Percentiles rank a stretch among this genome's conserved stretches.
Conservation (phyloP, 2,329 filamentous ascomycete species). For the Knufia petricola region DNA sequence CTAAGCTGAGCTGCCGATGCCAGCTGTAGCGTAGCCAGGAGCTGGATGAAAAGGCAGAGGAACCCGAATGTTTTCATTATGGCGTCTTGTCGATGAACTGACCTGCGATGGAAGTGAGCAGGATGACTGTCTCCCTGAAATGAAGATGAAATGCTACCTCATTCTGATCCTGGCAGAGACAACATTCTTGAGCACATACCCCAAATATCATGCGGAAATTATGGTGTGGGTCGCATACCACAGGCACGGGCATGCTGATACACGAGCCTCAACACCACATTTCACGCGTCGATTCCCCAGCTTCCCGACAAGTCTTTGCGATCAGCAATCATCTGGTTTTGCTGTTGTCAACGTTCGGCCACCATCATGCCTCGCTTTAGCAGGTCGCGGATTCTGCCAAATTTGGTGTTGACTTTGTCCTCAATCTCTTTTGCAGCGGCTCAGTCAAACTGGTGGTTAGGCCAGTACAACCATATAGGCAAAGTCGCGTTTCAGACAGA, state of each 20-base stretch:
- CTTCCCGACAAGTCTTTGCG: neutral
- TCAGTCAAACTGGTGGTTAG: conserved; percentile 27
- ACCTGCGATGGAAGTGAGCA: neutral
- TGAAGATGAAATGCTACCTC: too few species aligned
- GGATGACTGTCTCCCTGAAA: neutral
- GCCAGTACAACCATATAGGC: conserved; percentile 28
- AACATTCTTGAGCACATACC: neutral
- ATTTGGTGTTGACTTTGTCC: conserved; percentile 7
- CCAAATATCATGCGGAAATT: neutral
- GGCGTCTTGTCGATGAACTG: neutral
- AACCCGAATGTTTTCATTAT: neutral
- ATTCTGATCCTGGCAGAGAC: too few species aligned
- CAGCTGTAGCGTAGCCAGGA: too few species aligned
- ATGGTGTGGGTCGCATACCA: conserved; percentile 4
- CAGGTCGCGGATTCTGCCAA: conserved; percentile 5
- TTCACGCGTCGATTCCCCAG: neutral
- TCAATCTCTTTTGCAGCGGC: conserved; percentile 8
- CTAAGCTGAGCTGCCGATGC: neutral
- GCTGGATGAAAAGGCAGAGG: neutral
- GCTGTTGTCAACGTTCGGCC: neutral
- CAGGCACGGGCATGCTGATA: neutral
- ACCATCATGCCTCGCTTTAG: conserved; percentile 1
- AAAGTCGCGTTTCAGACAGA: conserved; percentile 23
- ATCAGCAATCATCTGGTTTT: neutral
- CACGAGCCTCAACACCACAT: neutral